A percentile compares a stretch with the other conserved stretches of the same genome.
These are phyloP conservation scores for Paulownia fortunei DNA, from an alignment of 257 asterid genomes.

Conservation along the genomic window DNA sequence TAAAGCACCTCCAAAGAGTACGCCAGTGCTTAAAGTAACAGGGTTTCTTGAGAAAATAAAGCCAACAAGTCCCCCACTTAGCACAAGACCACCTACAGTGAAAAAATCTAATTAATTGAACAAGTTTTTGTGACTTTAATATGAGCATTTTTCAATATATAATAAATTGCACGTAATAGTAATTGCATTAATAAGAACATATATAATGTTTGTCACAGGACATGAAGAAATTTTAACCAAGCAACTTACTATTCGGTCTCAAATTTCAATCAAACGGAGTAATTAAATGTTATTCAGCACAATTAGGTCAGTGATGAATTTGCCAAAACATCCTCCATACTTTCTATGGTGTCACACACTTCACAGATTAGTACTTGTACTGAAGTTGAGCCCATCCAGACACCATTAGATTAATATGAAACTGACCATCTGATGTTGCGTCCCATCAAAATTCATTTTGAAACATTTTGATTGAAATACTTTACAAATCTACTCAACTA, in stretches of 20 bases:
- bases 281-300: too few relatives aligned
- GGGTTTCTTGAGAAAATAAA: conserved; percentile 74
- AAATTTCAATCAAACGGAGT: too few relatives aligned
- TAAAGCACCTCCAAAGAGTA: conserved; percentile 83
- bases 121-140: background rate
- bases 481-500: background rate
- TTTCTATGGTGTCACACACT: too few relatives aligned
- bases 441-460: too few relatives aligned
- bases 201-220: too few relatives aligned
- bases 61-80: conserved; percentile 75
- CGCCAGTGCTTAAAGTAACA: conserved; percentile 60
- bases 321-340: too few relatives aligned
- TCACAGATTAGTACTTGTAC: background rate
- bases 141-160: background rate
- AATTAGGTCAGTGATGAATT: too few relatives aligned
- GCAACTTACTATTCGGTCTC: too few relatives aligned
- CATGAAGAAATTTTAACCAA: too few relatives aligned
- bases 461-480: background rate
- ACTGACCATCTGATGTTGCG: background rate
- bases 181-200: too few relatives aligned
- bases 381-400: background rate
- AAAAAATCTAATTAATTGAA: conserved; percentile 30
- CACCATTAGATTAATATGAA: background rate
- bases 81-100: conserved; percentile 75
- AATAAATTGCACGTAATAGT: background rate